phyloP scores from a whole-genome alignment of 2,329 filamentous ascomycete species.

The Microsporum ferrugineum region DNA sequence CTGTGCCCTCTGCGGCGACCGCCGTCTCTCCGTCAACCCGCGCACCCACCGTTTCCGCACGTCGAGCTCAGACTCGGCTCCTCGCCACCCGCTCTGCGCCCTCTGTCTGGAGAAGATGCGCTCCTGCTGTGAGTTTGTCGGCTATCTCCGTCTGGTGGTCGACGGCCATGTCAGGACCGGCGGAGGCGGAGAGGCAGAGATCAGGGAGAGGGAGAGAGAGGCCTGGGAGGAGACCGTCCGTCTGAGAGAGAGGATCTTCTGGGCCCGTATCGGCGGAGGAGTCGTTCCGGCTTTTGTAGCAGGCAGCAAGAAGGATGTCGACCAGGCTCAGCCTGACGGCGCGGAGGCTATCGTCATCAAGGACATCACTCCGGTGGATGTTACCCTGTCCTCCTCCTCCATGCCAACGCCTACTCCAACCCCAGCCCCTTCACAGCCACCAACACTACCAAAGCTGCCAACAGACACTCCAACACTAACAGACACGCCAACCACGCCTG shows the following conservation, averaged over 20 bases:
- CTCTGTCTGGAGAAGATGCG: conserved; percentile 78
- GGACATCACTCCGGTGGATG: background rate
- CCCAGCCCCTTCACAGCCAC: background rate
- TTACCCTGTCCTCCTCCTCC: background rate
- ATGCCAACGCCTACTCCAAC: background rate
- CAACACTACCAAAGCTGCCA: background rate
- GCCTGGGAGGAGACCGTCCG: conserved; percentile 93
- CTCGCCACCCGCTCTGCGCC: conserved; percentile 78
- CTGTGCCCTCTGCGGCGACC: conserved; percentile 83
- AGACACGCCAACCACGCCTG: no score
- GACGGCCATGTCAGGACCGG: conserved; percentile 85
- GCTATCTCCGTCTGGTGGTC: conserved; percentile 80
- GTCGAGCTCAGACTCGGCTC: conserved; percentile 73
- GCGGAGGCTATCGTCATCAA: background rate
- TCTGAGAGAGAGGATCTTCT: conserved; percentile 91
- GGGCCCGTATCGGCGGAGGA: conserved; percentile 82
- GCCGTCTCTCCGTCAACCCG: conserved; percentile 59
- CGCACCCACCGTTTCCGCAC: conserved; percentile 82
- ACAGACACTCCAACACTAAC: background rate
- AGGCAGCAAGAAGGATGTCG: background rate
- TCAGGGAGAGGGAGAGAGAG: conserved; percentile 47
- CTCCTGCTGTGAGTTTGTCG: conserved; percentile 82
- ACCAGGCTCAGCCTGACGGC: background rate
- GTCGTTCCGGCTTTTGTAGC: conserved; percentile 56
- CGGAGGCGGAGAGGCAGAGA: conserved; percentile 53